phyloP scores from a whole-genome alignment of 2,329 filamentous ascomycete species.

The Claviceps humidiphila region DNA sequence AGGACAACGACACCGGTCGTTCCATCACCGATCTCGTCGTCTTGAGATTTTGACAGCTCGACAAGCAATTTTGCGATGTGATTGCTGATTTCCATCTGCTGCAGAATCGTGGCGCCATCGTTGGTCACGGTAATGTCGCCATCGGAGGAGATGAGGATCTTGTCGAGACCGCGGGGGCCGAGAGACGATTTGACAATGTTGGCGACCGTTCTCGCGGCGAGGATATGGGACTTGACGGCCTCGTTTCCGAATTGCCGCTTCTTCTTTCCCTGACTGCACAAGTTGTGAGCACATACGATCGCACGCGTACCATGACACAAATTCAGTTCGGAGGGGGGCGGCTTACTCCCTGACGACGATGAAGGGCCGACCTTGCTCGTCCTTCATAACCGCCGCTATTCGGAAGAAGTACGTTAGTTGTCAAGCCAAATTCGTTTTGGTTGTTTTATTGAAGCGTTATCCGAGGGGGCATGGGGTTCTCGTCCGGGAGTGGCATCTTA shows the following conservation, averaged over 20 bases:
- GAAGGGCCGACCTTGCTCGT: constrained; percentile 93
- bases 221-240: constrained; percentile 95
- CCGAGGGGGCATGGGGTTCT: too few relatives aligned
- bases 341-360: constrained; percentile 90
- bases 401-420: constrained; percentile 10
- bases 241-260: constrained; percentile 94
- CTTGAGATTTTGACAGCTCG: constrained; percentile 94
- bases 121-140: constrained; percentile 99
- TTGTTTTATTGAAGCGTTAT: not conserved
- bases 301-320: too few relatives aligned
- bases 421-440: not conserved
- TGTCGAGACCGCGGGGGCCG: constrained; percentile 90
- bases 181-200: constrained; percentile 97
- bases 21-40: constrained; percentile 96
- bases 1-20: constrained; percentile 96
- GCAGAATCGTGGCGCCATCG: constrained; percentile 93
- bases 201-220: constrained; percentile 88
- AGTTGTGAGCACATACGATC: constrained; percentile 10
- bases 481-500: not conserved
- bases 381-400: constrained; percentile 68
- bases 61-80: constrained; percentile 95
- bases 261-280: constrained; percentile 79
- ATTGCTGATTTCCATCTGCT: constrained; percentile 98
- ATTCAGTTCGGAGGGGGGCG: constrained; percentile 22
- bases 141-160: constrained; percentile 96